phyloP scores from a whole-genome alignment of 2,329 filamentous ascomycete species.

The Colletotrichum truncatum region DNA sequence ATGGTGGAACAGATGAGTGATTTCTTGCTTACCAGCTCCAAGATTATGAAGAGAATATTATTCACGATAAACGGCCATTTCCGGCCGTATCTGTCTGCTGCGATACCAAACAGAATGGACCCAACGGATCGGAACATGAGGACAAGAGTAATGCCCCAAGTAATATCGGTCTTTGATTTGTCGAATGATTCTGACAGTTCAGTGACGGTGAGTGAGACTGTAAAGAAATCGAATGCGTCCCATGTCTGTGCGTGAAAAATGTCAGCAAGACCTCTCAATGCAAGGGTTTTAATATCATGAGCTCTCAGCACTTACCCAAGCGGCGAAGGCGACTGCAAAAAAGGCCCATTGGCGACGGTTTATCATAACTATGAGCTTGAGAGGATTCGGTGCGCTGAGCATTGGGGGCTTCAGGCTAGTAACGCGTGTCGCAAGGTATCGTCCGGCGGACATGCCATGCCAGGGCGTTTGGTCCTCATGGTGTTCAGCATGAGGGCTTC shows the following conservation, averaged over 20 bases:
- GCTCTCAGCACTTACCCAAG: constrained; percentile 56
- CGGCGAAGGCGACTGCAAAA: constrained; percentile 62
- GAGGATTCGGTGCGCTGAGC: constrained; percentile 62
- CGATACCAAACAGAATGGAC: constrained; percentile 62
- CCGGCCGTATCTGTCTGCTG: constrained; percentile 64
- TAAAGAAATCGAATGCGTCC: constrained; percentile 75
- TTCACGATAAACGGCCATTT: constrained; percentile 82
- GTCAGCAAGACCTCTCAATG: no score
- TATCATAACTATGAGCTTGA: constrained; percentile 58
- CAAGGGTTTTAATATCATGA: no score
- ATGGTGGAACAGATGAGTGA: constrained; percentile 11
- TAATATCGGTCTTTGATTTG: constrained; percentile 65
- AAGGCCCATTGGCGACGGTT: constrained; percentile 62
- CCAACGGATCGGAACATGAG: constrained; percentile 69
- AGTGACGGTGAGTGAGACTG: constrained; percentile 67
- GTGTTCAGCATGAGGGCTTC: background rate
- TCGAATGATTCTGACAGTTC: constrained; percentile 62
- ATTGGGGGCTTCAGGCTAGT: constrained; percentile 66
- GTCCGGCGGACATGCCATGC: constrained; percentile 56
- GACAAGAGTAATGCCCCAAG: constrained; percentile 71
- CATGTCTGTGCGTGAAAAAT: constrained; percentile 55
- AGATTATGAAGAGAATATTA: constrained; percentile 75
- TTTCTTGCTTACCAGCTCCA: constrained; percentile 70
- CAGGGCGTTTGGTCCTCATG: constrained; percentile 49
- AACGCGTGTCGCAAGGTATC: constrained; percentile 62